Evolutionary conservation across 2,329 filamentous ascomycete species (phyloP).

Genomic region (Paracoccidioides brasiliensis): DNA sequence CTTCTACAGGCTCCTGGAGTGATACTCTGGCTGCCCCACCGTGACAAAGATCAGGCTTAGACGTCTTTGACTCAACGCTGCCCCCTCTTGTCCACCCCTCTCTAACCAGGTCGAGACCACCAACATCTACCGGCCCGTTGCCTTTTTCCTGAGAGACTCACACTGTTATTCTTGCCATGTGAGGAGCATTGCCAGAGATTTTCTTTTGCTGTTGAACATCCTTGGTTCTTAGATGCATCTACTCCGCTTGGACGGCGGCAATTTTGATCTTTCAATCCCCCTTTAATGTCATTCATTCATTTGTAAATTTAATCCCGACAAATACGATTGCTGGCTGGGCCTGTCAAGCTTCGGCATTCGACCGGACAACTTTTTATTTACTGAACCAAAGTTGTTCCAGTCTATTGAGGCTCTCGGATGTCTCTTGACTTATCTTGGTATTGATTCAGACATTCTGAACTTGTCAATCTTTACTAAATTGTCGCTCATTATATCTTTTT

Average conservation of each 20-base stretch:
- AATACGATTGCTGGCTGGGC: not conserved
- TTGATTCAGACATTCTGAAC: not conserved
- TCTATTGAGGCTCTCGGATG: not conserved
- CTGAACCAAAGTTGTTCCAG: not conserved
- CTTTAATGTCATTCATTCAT: not conserved
- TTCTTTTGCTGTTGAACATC: not conserved
- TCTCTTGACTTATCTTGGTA: not conserved
- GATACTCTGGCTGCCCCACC: not conserved
- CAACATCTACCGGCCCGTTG: not conserved
- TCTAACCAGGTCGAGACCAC: not conserved
- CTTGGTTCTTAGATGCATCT: not conserved
- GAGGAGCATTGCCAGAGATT: not conserved
- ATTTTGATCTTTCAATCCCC: not conserved
- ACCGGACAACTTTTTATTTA: not conserved
- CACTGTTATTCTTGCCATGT: not conserved
- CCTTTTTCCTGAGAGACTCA: not conserved
- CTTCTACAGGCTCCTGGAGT: not conserved
- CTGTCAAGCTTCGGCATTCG: not conserved
- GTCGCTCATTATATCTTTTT: not conserved
- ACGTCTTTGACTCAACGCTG: not conserved
- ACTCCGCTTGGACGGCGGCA: not conserved
- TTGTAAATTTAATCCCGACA: not conserved
- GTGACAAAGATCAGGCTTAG: not conserved
- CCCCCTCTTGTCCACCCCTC: not conserved
- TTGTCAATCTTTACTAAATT: not conserved